phyloP scores from a whole-genome alignment of 2,329 filamentous ascomycete species.

The Chaetoscypha palmicola region DNA sequence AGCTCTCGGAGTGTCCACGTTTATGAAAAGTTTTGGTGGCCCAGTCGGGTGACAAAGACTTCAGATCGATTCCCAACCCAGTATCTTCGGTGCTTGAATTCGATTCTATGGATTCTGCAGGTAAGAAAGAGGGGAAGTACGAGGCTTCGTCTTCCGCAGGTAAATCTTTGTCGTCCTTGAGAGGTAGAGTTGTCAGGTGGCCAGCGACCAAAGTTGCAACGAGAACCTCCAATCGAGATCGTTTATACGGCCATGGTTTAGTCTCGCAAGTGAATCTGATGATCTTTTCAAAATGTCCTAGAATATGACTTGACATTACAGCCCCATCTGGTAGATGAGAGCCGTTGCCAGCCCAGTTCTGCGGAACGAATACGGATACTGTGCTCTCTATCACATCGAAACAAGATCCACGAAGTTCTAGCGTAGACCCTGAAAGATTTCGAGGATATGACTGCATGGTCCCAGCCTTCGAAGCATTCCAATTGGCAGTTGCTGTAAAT shows the following conservation, averaged over 20 bases:
- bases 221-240: conserved; percentile 6
- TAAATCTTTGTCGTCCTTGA: neutral
- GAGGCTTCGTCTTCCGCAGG: conserved; percentile 2
- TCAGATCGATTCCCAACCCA: conserved; percentile 5
- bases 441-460: conserved; percentile 1
- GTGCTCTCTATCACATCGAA: conserved; percentile 8
- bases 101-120: neutral
- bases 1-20: conserved; percentile 2
- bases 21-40: neutral
- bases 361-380: conserved; percentile 7
- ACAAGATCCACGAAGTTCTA: conserved; percentile 4
- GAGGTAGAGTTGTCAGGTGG: conserved; percentile 2
- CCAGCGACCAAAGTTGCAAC: conserved; percentile 8
- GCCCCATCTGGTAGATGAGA: conserved; percentile 5
- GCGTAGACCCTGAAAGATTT: neutral
- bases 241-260: conserved; percentile 6
- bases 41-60: conserved; percentile 6
- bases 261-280: conserved; percentile 8
- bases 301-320: conserved; percentile 6
- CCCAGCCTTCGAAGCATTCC: conserved; percentile 9
- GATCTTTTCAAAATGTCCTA: conserved; percentile 10
- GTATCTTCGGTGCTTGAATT: neutral
- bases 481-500: conserved; percentile 6
- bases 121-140: conserved; percentile 7
- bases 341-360: conserved; percentile 5